Base-by-base conservation (phyloP, 108 stramenopile genomes). In the Skeletonema marinoi region DNA sequence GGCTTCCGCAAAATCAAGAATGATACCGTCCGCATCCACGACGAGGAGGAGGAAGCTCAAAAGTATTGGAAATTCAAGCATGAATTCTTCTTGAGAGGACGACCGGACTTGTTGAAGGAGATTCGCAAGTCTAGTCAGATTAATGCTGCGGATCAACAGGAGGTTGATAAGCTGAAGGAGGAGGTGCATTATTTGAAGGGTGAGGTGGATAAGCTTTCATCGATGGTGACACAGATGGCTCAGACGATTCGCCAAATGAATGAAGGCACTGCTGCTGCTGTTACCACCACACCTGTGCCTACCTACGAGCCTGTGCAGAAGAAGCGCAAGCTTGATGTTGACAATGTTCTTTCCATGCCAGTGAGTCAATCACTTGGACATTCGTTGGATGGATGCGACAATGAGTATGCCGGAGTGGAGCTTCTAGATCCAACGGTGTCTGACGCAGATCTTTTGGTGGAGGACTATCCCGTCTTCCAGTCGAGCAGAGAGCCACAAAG, bases 11-110 rank as follows among this genome's bases (percentile, higher is more conserved):
- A 94, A 60, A 92, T 94, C 66, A 90, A 90, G 68, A 83, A 81
- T 31, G 93, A 95, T 62, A 81, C 88, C 32, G 76, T 95, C 59
- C 85, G 87, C 39, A 73, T 95, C 54, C 71, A 73, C 12, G 90
- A 77, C 21, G 73, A 68, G 11, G 84, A 82, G 32, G 77, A 64
- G 5, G 88, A 90, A 36, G 81, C 86, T 60, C 44, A 68, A 32
- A 95, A 87, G 61, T 88, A 78, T 69, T 95, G 92, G 91, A 65
- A 83, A 64, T 95, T 95, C 80, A 90, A 87, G 19, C 95, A 96
- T 74, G 89, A 90, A 33, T 86, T 89, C 39, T 96, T 96, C 69
- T 66, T 82, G 29, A 83, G 89, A 8, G 92, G 90, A 13, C 83
- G 92, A 29, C 87, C 85, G 1, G 95, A 96, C 54, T 77, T 96